A percentile compares a stretch with the other conserved stretches of the same genome.
These are phyloP conservation scores for Talaromyces marneffei DNA, from an alignment of 2,329 filamentous ascomycete species.

Conservation along the genomic window DNA sequence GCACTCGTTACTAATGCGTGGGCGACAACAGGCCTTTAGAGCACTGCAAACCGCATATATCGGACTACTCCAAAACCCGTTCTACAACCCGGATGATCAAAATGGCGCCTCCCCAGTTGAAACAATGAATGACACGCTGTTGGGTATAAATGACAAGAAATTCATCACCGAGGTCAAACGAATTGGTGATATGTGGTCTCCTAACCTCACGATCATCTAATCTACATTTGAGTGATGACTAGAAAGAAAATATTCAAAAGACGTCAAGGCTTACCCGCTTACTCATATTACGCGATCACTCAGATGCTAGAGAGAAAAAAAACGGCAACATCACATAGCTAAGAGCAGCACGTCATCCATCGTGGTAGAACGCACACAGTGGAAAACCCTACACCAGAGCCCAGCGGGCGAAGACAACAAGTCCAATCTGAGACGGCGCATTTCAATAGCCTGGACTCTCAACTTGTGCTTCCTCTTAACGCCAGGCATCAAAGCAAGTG, in stretches of 20 bases:
- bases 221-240: too few species aligned
- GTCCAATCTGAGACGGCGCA: neutral
- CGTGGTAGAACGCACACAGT: neutral
- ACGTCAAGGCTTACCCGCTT: neutral
- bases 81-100: slow-evolving; percentile 84
- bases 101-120: slow-evolving; percentile 51
- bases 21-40: slow-evolving; percentile 61
- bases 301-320: neutral
- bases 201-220: slow-evolving; percentile 59
- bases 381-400: neutral
- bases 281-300: neutral
- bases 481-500: neutral
- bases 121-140: slow-evolving; percentile 40
- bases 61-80: slow-evolving; percentile 81
- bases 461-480: neutral
- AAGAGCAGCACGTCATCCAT: neutral
- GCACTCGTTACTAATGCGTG: slow-evolving; percentile 12
- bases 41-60: slow-evolving; percentile 93
- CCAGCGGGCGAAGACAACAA: neutral
- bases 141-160: slow-evolving; percentile 71
- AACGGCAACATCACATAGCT: too few species aligned
- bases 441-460: neutral
- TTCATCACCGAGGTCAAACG: slow-evolving; percentile 78
- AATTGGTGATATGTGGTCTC: slow-evolving; percentile 80
- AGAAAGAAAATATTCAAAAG: neutral